Base-by-base conservation (phyloP, 768 basidiomycete species). In the Zangia roseola region DNA sequence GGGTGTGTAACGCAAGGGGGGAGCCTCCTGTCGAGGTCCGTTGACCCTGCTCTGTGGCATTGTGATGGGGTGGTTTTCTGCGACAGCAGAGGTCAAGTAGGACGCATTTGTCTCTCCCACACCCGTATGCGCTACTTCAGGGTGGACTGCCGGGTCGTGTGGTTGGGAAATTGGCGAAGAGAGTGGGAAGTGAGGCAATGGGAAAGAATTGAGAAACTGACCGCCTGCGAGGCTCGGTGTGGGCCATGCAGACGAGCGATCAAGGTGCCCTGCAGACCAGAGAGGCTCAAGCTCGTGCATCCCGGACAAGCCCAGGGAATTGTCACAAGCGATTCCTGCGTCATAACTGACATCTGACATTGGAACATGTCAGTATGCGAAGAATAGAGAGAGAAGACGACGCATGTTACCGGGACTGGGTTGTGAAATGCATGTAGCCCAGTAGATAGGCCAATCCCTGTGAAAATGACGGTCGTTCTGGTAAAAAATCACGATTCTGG, bases 221-320 rank as follows among this genome's bases (percentile, higher is more conserved):
- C 28, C 6, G 25, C 35, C 47, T 41, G 16, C 30, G n/a, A 17
- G 26, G 19, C 41, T n/a, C 3, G 40, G 10, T 8, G 16, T 16
- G 10, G 9, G 37, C 9, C n/a, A 40, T 33, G 17, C 13, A 40
- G 35, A 20, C 8, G 36, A 10, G 31, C 3, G 28, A 26, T 20
- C 1, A 28, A 19, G 21, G 25, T 1, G 9, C 23, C 40, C 39
- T 16, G n/a, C 6, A 16, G 24, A 10, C 45, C 36, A 47, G 25
- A 12, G 4, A 6, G 43, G 20, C 10, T 16, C 40, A 1, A 25
- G 10, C 9, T 3, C 35, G 8, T 25, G 0, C 2, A 26, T 24
- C 25, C 19, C 52, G 14, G 10, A 45, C 37, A 45, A 28, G 0
- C 48, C 33, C 2, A 48, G 35, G 5, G 52, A 17, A 30, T 58